Base-by-base conservation (phyloP, 371 early-diverging fungal genomes). In the Lichtheimia hyalospora region DNA sequence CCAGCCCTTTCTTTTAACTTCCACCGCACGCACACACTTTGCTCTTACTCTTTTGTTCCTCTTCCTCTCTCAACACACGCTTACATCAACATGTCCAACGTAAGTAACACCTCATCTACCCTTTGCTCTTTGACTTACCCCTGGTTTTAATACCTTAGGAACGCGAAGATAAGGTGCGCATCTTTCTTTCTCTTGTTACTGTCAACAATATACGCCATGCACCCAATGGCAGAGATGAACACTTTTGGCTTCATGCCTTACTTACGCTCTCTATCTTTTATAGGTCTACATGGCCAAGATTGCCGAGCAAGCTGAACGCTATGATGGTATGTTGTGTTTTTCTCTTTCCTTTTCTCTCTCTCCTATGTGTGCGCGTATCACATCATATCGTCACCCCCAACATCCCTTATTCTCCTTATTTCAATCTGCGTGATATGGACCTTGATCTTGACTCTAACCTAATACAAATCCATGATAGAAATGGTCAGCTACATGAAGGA, bases 301-400 rank as follows among this genome's bases (percentile, higher is more conserved):
- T 65, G 93, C 95, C 70, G 99, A 99, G 86, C 96, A 96, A 84
- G 97, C 99, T 62, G 99, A 99, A 83, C 91, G 98, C 69, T 99
- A 97, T 75, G 97, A 98, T 74, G 97, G 95, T 91, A 89, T 82
- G 89, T 18, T 44, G 43, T 58, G 15, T 8, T n/a, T 53, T 59
- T 49, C 55, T 63, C 44, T 52, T 44, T 44, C 20, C 16, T 15
- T 16, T 15, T 43, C 21, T 55, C 2, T 16, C 41, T 54, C 23
- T 51, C 27, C 34, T 34, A 34, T 34, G 34, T 34, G 34, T 34
- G 34, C 34, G 34, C 34, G 34, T 34, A 34, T 34, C 34, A 34
- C 34, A 10, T 34, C 34, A 8, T 10, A 34, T 34, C 34, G 10
- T 34, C 34, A 34, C 34, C 34, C 34, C 34, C 34, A 27, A 53